phyloP scores from a whole-genome alignment of 208 protist species.

The Crithidia thermophila region DNA sequence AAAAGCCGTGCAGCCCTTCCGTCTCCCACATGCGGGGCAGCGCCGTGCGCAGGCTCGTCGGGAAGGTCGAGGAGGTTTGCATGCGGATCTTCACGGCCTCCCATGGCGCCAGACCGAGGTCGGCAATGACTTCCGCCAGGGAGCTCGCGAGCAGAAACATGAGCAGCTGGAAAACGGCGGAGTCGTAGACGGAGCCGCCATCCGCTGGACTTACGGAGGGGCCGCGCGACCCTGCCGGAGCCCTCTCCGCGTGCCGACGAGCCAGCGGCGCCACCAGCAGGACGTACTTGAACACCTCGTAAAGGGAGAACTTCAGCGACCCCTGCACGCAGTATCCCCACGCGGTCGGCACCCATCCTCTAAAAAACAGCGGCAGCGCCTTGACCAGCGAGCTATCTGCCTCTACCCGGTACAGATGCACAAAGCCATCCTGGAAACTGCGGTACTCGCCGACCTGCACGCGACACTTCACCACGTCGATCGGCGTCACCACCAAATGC shows the following conservation, averaged over 20 bases:
- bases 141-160: constrained; percentile 59
- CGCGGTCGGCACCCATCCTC: constrained; percentile 67
- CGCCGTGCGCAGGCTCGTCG: constrained; percentile 32
- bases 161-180: constrained; percentile 27
- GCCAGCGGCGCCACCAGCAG: constrained; percentile 15
- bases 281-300: constrained; percentile 79
- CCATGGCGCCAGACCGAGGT: constrained; percentile 70
- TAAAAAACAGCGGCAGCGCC: constrained; percentile 47
- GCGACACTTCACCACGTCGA: constrained; percentile 85
- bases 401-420: constrained; percentile 38
- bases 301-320: constrained; percentile 75
- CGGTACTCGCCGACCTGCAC: constrained; percentile 81
- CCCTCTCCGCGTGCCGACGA: neutral
- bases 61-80: constrained; percentile 48
- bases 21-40: constrained; percentile 60
- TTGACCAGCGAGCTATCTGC: constrained; percentile 25
- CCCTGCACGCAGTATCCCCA: constrained; percentile 71
- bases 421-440: constrained; percentile 44
- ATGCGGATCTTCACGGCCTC: constrained; percentile 83
- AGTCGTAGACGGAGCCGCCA: neutral
- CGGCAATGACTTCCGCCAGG: constrained; percentile 75
- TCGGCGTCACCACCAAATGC: constrained; percentile 67
- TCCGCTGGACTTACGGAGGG: neutral
- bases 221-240: neutral
- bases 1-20: constrained; percentile 76